These are phyloP conservation scores for Ephemerocybe angulata DNA, from an alignment of 768 basidiomycete species.

Conservation along the genomic window DNA sequence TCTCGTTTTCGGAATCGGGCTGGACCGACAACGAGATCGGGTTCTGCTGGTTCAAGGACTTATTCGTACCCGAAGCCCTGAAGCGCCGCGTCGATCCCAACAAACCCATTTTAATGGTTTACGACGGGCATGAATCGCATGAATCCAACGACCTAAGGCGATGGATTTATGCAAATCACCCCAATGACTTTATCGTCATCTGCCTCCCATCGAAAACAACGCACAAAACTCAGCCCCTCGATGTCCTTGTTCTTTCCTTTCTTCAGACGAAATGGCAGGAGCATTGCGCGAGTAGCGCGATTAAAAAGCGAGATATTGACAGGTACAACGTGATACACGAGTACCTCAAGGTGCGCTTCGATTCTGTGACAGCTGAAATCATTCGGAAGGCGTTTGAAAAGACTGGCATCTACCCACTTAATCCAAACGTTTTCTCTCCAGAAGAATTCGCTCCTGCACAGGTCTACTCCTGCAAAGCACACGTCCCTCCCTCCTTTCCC, in stretches of 20 bases:
- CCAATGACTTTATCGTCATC: constrained; percentile 23
- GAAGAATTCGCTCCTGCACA: constrained; percentile 16
- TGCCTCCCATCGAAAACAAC: constrained; percentile 33
- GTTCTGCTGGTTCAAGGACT: constrained; percentile 24
- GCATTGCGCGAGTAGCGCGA: not conserved
- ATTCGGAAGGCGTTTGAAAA: constrained; percentile 19
- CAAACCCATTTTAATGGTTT: constrained; percentile 27
- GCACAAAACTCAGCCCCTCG: constrained; percentile 34
- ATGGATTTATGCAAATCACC: constrained; percentile 14
- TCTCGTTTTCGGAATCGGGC: constrained; percentile 25
- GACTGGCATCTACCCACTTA: constrained; percentile 22
- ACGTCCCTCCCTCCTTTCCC: constrained; percentile 13
- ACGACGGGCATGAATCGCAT: constrained; percentile 38
- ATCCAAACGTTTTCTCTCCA: constrained; percentile 16
- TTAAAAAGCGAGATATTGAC: constrained; percentile 7
- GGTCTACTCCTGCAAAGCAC: not conserved
- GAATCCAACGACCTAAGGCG: constrained; percentile 14
- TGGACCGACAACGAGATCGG: constrained; percentile 31
- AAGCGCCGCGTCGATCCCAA: constrained; percentile 8
- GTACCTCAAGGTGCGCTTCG: constrained; percentile 3
- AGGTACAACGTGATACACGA: constrained; percentile 15
- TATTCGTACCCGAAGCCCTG: constrained; percentile 27
- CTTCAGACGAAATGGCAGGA: constrained; percentile 10
- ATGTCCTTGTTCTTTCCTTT: constrained; percentile 27
- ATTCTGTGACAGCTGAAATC: constrained; percentile 17